These are phyloP conservation scores for Bolboschoenoplectus hybrid DNA, from an alignment of 202 grass and related monocot genomes.

Conservation along the genomic window DNA sequence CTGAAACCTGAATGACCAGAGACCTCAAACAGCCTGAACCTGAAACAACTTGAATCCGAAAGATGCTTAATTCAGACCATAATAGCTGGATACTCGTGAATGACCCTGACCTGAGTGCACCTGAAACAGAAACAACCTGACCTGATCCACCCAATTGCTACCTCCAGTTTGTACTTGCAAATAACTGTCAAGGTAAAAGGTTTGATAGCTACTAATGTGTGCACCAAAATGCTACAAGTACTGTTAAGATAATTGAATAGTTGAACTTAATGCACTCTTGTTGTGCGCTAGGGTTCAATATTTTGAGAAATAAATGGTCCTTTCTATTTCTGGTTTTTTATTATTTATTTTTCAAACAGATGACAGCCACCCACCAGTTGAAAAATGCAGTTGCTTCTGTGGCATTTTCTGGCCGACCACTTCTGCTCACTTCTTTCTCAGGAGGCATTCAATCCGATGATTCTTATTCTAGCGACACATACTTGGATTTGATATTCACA, in stretches of 20 bases:
- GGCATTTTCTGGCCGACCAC: constrained; percentile 77
- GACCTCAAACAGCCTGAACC: background rate
- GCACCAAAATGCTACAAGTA: background rate
- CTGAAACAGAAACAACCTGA: constrained; percentile 12
- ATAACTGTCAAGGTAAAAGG: background rate
- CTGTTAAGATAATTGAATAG: background rate
- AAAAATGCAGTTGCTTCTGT: constrained; percentile 94
- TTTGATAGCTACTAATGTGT: background rate
- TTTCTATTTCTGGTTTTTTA: background rate
- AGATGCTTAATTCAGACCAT: background rate
- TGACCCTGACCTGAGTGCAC: background rate
- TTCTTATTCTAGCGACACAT: constrained; percentile 43
- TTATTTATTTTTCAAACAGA: constrained; percentile 53
- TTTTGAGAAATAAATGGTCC: constrained; percentile 8
- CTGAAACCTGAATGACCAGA: background rate
- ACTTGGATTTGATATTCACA: constrained; percentile 64
- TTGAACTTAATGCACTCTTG: constrained; percentile 6
- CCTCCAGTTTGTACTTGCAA: background rate
- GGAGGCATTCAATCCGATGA: constrained; percentile 53
- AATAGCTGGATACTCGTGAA: background rate
- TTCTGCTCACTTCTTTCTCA: constrained; percentile 67
- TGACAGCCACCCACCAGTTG: constrained; percentile 95
- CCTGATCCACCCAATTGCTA: background rate
- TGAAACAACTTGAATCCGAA: background rate
- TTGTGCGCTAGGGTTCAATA: background rate